Evolutionary conservation across 2,329 filamentous ascomycete genomes (phyloP).

Genomic region (Fusarium sp.): DNA sequence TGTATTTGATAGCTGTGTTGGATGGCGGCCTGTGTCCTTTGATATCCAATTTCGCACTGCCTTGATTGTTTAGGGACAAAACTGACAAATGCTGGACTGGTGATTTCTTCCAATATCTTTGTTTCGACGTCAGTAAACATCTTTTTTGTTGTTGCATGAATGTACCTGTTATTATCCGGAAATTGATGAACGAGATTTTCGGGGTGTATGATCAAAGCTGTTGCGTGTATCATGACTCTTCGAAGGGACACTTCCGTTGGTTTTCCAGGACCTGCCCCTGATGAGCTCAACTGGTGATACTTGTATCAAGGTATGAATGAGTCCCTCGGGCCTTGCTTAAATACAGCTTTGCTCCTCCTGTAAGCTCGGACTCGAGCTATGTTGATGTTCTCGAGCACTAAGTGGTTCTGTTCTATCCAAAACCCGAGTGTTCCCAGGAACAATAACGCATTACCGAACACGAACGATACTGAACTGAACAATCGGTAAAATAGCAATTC

Average conservation of each 20-base stretch:
- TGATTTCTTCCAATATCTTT: not conserved
- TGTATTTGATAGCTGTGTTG: not conserved
- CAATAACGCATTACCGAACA: not conserved
- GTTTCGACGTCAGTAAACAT: not conserved
- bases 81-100: slow-evolving; percentile 2
- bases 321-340: not conserved
- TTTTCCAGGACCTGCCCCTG: not conserved
- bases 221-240: not conserved
- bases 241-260: not conserved
- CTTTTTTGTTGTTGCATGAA: not conserved
- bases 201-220: no score
- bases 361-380: not conserved
- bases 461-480: not conserved
- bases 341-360: not conserved
- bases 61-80: not conserved
- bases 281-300: not conserved
- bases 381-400: not conserved
- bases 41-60: not conserved
- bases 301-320: not conserved
- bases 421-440: not conserved
- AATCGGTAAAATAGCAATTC: not conserved
- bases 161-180: not conserved
- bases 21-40: not conserved
- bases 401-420: not conserved
- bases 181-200: not conserved